phyloP scores from a whole-genome alignment of 345 rosid species.

The Eutrema japonicum region DNA sequence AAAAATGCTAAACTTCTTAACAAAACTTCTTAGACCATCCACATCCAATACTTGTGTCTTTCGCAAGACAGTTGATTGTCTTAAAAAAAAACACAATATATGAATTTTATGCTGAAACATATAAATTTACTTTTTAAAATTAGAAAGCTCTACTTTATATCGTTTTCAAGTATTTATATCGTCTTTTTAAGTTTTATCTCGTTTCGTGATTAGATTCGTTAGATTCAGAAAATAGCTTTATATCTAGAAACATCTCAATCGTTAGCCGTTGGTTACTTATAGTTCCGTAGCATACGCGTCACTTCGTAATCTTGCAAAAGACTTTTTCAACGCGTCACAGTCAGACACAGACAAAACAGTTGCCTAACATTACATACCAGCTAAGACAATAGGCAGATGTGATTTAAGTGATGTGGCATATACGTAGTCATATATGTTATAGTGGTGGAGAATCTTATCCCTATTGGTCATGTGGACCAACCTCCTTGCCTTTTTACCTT shows the following conservation, averaged over 20 bases:
- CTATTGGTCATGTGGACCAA: conserved; percentile 45
- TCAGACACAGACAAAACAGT: conserved; percentile 28
- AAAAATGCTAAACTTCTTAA: neutral
- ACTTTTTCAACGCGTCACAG: conserved; percentile 27
- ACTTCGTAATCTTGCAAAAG: conserved; percentile 29
- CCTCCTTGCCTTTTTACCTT: conserved; percentile 31
- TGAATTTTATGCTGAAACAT: conserved; percentile 6
- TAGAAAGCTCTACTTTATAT: conserved; percentile 34
- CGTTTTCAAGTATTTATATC: conserved; percentile 27
- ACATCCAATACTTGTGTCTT: too few relatives aligned
- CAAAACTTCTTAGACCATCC: too few relatives aligned
- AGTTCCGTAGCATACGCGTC: conserved; percentile 30
- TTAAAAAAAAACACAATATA: neutral
- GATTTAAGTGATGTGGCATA: conserved; percentile 33
- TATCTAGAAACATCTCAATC: conserved; percentile 17
- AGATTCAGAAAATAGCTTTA: conserved; percentile 18
- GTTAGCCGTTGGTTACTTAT: conserved; percentile 22
- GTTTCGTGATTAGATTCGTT: conserved; percentile 25
- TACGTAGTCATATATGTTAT: conserved; percentile 29
- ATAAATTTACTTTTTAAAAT: conserved; percentile 1
- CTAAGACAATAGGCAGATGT: conserved; percentile 38
- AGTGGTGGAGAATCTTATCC: conserved; percentile 42
- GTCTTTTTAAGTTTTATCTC: conserved; percentile 11
- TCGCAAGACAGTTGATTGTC: too few relatives aligned
- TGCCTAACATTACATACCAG: conserved; percentile 29